A percentile compares a stretch with the other conserved stretches of the same genome.
These are phyloP conservation scores for Globisporangium irregulare DNA, from an alignment of 352 stramenopile genomes.

Conservation along the genomic window DNA sequence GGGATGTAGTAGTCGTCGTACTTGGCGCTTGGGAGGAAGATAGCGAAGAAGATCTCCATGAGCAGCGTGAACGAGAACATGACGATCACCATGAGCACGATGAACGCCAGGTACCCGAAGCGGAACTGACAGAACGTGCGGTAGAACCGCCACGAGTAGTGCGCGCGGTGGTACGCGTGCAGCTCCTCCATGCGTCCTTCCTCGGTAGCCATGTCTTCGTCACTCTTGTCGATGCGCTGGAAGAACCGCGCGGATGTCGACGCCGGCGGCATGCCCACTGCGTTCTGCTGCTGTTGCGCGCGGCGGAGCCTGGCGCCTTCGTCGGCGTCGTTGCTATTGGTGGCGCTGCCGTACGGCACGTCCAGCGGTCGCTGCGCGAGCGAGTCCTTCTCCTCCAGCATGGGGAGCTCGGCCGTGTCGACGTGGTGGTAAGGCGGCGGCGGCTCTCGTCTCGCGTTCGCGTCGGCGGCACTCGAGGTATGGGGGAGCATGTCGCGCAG, in stretches of 20 bases:
- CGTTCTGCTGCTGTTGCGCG: not conserved
- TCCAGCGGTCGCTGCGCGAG: slow-evolving; percentile 4
- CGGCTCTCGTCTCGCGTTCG: not conserved
- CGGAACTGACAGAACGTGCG: slow-evolving; percentile 71
- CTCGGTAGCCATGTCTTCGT: slow-evolving; percentile 42
- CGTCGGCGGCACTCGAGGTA: slow-evolving; percentile 1
- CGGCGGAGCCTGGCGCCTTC: not conserved
- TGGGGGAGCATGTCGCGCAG: slow-evolving; percentile 19
- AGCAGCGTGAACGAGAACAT: slow-evolving; percentile 84
- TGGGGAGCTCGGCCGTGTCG: slow-evolving; percentile 14
- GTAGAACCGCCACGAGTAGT: slow-evolving; percentile 60
- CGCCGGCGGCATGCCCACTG: slow-evolving; percentile 4
- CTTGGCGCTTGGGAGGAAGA: slow-evolving; percentile 78
- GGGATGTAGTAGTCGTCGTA: slow-evolving; percentile 64
- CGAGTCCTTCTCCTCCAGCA: slow-evolving; percentile 19
- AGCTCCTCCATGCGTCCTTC: slow-evolving; percentile 60
- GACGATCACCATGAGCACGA: slow-evolving; percentile 81
- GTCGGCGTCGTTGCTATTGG: not conserved
- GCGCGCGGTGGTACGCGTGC: slow-evolving; percentile 37
- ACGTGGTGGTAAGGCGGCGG: slow-evolving; percentile 8
- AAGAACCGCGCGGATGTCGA: slow-evolving; percentile 16
- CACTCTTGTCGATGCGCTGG: slow-evolving; percentile 25
- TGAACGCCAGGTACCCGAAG: slow-evolving; percentile 75
- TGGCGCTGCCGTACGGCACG: not conserved
- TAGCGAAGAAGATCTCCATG: slow-evolving; percentile 86